Evolutionary conservation across 352 stramenopile species (phyloP).

Genomic region (Pythium scleroteichum): DNA sequence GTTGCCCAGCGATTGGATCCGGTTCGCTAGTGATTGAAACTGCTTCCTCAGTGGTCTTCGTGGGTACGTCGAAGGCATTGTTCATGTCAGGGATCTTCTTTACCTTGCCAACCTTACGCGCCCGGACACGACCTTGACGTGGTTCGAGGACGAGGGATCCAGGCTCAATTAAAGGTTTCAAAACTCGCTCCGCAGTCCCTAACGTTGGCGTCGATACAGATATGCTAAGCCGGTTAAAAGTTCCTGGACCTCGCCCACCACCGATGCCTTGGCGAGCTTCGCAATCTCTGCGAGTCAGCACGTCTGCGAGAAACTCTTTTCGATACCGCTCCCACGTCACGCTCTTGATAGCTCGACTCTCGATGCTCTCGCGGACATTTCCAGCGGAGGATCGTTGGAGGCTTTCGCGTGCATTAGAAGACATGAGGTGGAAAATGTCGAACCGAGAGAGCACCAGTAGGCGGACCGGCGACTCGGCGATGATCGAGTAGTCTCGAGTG

Average conservation of each 20-base stretch:
- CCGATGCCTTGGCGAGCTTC: constrained; percentile 13
- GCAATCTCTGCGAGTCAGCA: constrained; percentile 34
- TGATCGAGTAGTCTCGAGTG: constrained; percentile 74
- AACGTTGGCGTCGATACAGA: constrained; percentile 35
- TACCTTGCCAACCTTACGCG: constrained; percentile 1
- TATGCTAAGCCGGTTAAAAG: constrained; percentile 20
- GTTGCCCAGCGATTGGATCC: neutral
- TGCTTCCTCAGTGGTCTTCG: neutral
- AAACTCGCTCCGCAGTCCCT: neutral
- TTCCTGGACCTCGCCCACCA: constrained; percentile 15
- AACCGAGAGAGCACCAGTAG: constrained; percentile 82
- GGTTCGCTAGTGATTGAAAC: neutral
- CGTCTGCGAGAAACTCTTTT: constrained; percentile 51
- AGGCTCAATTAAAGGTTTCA: constrained; percentile 25
- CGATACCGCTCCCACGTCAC: constrained; percentile 81
- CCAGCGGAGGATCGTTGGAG: constrained; percentile 64
- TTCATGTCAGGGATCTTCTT: neutral
- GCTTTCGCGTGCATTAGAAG: constrained; percentile 59
- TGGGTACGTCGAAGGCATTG: neutral
- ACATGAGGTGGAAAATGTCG: constrained; percentile 85
- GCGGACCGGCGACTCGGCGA: constrained; percentile 73
- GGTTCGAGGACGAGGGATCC: constrained; percentile 17
- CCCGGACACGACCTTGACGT: constrained; percentile 2
- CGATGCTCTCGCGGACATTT: constrained; percentile 62
- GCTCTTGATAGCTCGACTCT: constrained; percentile 73